Base-by-base conservation (phyloP, 139 green algal genomes). In the Chlorella sp. region DNA sequence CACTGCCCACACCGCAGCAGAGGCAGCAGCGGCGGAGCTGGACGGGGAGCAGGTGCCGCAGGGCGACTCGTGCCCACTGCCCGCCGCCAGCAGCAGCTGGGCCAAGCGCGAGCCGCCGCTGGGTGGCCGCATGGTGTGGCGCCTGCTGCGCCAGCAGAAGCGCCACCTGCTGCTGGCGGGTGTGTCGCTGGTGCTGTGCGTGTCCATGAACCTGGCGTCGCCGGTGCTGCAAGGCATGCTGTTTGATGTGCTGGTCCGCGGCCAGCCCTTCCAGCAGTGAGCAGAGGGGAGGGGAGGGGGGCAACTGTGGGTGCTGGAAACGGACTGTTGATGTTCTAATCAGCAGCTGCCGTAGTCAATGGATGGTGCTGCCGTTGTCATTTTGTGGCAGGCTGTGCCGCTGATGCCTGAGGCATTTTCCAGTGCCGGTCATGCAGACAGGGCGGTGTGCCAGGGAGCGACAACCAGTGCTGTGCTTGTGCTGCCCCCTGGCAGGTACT, bases 161-260 rank as follows among this genome's bases (percentile, higher is more conserved):
- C 55, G 81, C 26, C 91, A 93, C 56, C 34, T 97, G 25, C 32
- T 83, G 0, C 63, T 94, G 41, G 93, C 92, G 39, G 84, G 69
- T 2, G 55, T 92, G 0, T 89, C 86, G 2, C 82, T 97, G 39
- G 28, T 96, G 47, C 30, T 94, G 1, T 97, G 94, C 85, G 95
- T 93, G 5, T 87, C 88, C 28, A 94, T 92, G 91, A 98, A 98
- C 85, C 90, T 98, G 26, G 88, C 91, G 28, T 92, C 94, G 7
- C 95, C 95, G 12, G 91, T 98, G 25, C 78, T 98, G 7, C 92
- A 90, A 15, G 95, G 95, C 63, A 86, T 94, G 73, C 88, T 98
- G 70, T 95, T 98, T 73, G 94, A 98, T 65, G 92, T 88, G 41
- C 88, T 98, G 36, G 90, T 97, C 18, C 88, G 90, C 25, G 83